Evolutionary conservation across 345 rosid species (phyloP).

Genomic region (Aurinia saxatilis): DNA sequence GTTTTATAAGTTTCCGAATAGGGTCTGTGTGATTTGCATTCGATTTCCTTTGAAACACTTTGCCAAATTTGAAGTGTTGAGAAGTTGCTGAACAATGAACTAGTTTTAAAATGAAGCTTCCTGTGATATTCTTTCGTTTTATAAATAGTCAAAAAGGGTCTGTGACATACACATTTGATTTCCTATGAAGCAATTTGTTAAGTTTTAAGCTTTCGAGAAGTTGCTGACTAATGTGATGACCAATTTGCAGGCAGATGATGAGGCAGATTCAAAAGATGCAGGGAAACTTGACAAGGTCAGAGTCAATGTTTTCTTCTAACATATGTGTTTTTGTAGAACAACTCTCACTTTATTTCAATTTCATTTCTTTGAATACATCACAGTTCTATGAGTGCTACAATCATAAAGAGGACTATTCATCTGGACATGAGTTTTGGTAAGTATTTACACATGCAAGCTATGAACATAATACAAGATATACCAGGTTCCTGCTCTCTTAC

Average conservation of each 20-base stretch:
- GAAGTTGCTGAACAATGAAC: not conserved
- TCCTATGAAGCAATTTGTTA: not conserved
- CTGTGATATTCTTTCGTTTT: no score
- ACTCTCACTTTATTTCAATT: not conserved
- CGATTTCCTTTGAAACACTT: no score
- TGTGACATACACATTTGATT: no score
- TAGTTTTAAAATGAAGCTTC: no score
- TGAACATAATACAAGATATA: not conserved
- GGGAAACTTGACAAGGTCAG: constrained; percentile 30
- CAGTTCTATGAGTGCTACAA: constrained; percentile 19
- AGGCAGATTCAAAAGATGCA: constrained; percentile 33
- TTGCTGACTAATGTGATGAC: constrained; percentile 3
- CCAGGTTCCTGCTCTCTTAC: not conserved
- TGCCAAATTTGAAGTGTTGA: not conserved
- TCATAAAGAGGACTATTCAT: constrained; percentile 11
- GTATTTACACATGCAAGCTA: not conserved
- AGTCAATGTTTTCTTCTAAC: not conserved
- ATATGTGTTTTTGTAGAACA: not conserved
- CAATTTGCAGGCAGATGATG: constrained; percentile 33
- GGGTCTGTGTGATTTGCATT: no score
- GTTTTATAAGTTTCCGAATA: not conserved
- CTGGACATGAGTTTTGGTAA: constrained; percentile 17
- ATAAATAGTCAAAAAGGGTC: no score
- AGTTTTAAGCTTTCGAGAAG: constrained; percentile 6
- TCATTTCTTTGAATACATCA: not conserved